Percentiles rank a stretch among this genome's conserved stretches.
Evolutionary conservation across 1,139 yeast species (phyloP).

Genomic region (Yarrowia galli): DNA sequence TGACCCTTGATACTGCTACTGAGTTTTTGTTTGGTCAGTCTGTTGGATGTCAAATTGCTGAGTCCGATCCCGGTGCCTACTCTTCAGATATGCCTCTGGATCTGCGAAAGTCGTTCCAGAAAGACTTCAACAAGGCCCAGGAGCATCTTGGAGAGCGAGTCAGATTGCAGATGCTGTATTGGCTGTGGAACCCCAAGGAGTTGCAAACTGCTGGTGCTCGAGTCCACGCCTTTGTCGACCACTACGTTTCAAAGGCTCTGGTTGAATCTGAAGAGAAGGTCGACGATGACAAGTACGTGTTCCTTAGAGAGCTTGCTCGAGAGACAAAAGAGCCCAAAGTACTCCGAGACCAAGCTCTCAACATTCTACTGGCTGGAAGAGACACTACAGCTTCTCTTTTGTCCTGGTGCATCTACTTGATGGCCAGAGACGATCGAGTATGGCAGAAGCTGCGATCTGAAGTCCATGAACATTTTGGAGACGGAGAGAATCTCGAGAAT

Average conservation of each 20-base stretch:
- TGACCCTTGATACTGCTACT: slow-evolving; percentile 66
- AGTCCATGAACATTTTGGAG: slow-evolving; percentile 47
- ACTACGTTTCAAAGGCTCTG: slow-evolving; percentile 48
- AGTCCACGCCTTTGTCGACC: slow-evolving; percentile 49
- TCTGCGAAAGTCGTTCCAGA: slow-evolving; percentile 25
- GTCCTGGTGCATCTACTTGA: slow-evolving; percentile 56
- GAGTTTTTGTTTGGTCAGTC: slow-evolving; percentile 66
- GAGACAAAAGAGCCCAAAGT: slow-evolving; percentile 58
- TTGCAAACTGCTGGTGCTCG: slow-evolving; percentile 41
- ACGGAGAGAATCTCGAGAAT: slow-evolving; percentile 41
- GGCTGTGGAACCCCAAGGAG: slow-evolving; percentile 21
- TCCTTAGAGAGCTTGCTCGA: slow-evolving; percentile 56
- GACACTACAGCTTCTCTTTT: slow-evolving; percentile 62
- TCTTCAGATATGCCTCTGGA: slow-evolving; percentile 20
- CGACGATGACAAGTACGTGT: slow-evolving; percentile 41
- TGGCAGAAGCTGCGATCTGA: slow-evolving; percentile 46
- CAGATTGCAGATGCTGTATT: slow-evolving; percentile 32
- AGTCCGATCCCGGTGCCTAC: slow-evolving; percentile 4
- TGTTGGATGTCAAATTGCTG: slow-evolving; percentile 43
- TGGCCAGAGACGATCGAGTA: slow-evolving; percentile 57
- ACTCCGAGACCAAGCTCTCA: slow-evolving; percentile 59
- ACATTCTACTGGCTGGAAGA: slow-evolving; percentile 61
- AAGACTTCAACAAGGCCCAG: slow-evolving; percentile 36
- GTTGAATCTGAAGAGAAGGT: slow-evolving; percentile 10
- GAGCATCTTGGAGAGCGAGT: slow-evolving; percentile 29